phyloP scores from a whole-genome alignment of 345 rosid genomes.

The Garcia nutans region DNA sequence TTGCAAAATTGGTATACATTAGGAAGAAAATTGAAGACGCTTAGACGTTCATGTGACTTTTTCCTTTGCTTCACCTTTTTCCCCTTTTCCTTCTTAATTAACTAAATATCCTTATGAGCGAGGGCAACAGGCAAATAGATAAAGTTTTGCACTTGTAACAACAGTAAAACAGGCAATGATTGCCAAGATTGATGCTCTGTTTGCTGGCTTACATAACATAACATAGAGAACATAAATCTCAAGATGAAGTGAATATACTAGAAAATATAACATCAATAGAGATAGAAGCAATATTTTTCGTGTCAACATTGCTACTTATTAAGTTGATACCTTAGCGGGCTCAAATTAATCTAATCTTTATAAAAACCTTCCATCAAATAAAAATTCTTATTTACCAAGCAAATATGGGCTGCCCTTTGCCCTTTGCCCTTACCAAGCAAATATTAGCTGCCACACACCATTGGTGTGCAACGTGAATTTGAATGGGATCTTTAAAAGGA shows the following conservation, averaged over 20 bases:
- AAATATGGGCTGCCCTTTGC: too few relatives aligned
- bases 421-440: too few relatives aligned
- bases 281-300: background rate
- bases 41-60: background rate
- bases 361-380: background rate
- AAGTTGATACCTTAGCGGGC: background rate
- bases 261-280: background rate
- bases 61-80: background rate
- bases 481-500: background rate
- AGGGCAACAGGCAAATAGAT: too few relatives aligned
- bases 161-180: background rate
- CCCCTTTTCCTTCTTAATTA: background rate
- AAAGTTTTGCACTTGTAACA: background rate
- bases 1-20: background rate
- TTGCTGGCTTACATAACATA: background rate
- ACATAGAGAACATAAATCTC: background rate
- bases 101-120: background rate
- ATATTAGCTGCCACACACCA: conserved; percentile 2
- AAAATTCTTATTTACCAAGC: background rate
- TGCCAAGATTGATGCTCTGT: background rate
- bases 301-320: background rate
- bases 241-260: background rate
- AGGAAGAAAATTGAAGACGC: background rate
- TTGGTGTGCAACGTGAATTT: background rate
- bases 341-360: conserved; percentile 12